Evolutionary conservation across 371 early-diverging fungal genomes (phyloP), one percentile per base, ranked within the genome.

Genomic region (Fennellomyces sp.): DNA sequence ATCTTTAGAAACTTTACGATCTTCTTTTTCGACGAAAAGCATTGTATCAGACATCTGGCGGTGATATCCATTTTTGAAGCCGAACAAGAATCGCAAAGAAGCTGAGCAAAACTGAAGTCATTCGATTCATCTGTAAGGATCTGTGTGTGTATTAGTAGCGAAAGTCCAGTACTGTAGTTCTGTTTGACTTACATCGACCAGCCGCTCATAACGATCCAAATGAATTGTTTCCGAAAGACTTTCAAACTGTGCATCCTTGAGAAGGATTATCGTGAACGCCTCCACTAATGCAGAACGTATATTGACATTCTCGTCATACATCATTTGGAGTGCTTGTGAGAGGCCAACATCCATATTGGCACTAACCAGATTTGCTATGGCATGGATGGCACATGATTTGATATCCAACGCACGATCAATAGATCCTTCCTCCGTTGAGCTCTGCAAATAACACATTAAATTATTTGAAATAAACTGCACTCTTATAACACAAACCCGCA

Each of bases 291-390:
- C 88, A 2, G 92, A 83, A 28, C 95, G 78, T 23, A 91, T 91
- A 58, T 87, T 84, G 6, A 85, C 78, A 71, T 94, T 94, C 63
- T 93, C 93, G 61, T 95, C 91, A 57, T 96, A 96, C 5, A 91
- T 90, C 84, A 93, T 90, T 0, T 91, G 83, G 38, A 95, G 75
- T 39, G 94, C 92, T 69, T 87, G 91, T 64, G 89, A 88, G 47
- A 96, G 73, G 4, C 94, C 95, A 38, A 91, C 86, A 67, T 94
- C 94, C 42, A 95, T 85, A 72, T 96, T 96, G 15, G 93, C 91
- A 21, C 90, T 85, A 6, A 96, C 72, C 63, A 96, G 80, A 64
- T 94, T 91, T 21, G 94, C 91, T 48, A 96, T 69, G 0, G 92
- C 92, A 50, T 89, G 76, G 65, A 95, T 91, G 2, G 47, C 26